phyloP scores from a whole-genome alignment of 257 asterid genomes.

The Paraleonurus japonicus region DNA sequence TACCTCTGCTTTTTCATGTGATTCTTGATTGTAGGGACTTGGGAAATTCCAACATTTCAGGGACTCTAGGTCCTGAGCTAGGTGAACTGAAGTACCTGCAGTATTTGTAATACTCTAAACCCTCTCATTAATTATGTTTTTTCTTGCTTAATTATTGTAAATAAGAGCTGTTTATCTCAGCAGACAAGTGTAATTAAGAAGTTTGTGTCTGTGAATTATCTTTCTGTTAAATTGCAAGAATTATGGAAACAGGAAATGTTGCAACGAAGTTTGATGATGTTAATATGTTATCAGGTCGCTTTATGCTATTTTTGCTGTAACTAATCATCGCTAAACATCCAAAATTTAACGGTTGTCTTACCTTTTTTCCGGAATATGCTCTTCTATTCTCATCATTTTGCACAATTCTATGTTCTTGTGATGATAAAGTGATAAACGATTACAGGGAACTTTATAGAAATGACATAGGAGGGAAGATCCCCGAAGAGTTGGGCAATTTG shows the following conservation, averaged over 20 bases:
- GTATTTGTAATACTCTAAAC: constrained; percentile 54
- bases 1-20: constrained; percentile 5
- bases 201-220: neutral
- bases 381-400: neutral
- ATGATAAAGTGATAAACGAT: constrained; percentile 18
- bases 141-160: neutral
- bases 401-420: constrained; percentile 1
- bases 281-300: neutral
- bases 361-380: neutral
- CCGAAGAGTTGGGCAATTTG: constrained; percentile 71
- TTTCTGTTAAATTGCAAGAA: neutral
- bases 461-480: constrained; percentile 61
- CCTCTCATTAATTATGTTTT: constrained; percentile 1
- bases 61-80: constrained; percentile 79
- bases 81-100: constrained; percentile 85
- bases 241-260: neutral
- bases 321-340: neutral
- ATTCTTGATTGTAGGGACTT: constrained; percentile 56
- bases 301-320: constrained; percentile 8
- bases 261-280: neutral
- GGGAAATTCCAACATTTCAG: constrained; percentile 92
- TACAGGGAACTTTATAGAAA: constrained; percentile 81
- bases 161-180: neutral
- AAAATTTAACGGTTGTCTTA: neutral
- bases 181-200: neutral